Evolutionary conservation across 2,329 filamentous ascomycete genomes (phyloP), one percentile per base, ranked within the genome.

Genomic region (Xylariaceae sp.): DNA sequence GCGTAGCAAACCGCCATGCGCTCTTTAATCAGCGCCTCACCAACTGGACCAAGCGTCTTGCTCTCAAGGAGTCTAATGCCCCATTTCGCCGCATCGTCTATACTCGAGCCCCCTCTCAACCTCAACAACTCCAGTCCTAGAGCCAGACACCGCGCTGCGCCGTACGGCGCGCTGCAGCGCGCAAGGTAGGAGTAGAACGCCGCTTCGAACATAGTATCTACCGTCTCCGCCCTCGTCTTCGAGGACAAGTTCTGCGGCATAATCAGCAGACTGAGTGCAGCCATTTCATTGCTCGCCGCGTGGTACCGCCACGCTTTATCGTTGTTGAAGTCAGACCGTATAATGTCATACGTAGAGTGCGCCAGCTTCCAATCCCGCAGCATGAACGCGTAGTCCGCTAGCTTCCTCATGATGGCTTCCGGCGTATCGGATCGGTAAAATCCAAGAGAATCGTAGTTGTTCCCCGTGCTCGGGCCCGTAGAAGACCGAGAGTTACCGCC

Each of bases 251-350:
- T 78, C 52, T 87, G 81, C 0, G 89, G 84, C 61, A 86, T 85
- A 52, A 99, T 78, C 32, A 99, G 79, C 38, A 89, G 81, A 61
- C 89, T 89, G 11, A 96, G 73, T 5, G 89, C 91, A 30, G 88
- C 86, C 92, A 99, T 97, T 73, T 99, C 94, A 66, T 95, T 92
- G 1, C 89, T 87, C 3, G 89, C 92, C 0, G 94, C 94, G 65
- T 96, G 90, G 63, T 97, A 89, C 60, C 83, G 89, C 94, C 94
- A 99, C 1, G 94, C 95, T 68, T 97, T 97, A 66, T 96, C 91
- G 65, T 94, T 94, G 63, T 83, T 85, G 67, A 92, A 99, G 66
- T 99, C 95, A 7, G 85, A 81, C 46, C 90, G 83, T 9, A 99
- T 72, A 5, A 99, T 79, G 49, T 99, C 92, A 66, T 96, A 99